Percentiles rank a stretch among this genome's conserved stretches.
phyloP scores from a whole-genome alignment of 192 early-diverging fungal genomes.

The Linnemannia schmuckeri region DNA sequence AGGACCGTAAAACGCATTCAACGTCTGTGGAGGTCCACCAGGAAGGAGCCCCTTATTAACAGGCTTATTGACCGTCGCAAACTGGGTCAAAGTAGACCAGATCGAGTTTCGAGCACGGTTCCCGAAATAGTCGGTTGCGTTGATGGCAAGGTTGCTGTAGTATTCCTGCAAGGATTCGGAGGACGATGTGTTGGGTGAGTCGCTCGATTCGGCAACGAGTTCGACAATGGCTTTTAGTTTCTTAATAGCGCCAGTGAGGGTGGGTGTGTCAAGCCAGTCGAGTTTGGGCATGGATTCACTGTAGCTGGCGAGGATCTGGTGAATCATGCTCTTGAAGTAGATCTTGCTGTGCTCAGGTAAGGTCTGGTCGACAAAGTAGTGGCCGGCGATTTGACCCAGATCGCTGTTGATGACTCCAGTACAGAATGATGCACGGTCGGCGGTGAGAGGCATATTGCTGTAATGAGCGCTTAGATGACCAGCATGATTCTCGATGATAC shows the following conservation, averaged over 20 bases:
- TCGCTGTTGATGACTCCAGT: conserved; percentile 35
- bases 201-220: conserved; percentile 61
- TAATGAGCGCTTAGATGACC: conserved; percentile 17
- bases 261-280: conserved; percentile 61
- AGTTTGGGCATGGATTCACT: conserved; percentile 43
- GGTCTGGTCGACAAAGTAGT: conserved; percentile 59
- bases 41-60: conserved; percentile 47
- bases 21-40: conserved; percentile 60
- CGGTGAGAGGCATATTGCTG: background rate
- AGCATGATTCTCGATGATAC: background rate
- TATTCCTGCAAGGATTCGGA: conserved; percentile 58
- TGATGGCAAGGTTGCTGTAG: conserved; percentile 46
- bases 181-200: conserved; percentile 49
- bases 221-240: conserved; percentile 59
- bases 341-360: conserved; percentile 42
- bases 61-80: conserved; percentile 41
- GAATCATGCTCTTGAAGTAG: conserved; percentile 57
- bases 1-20: conserved; percentile 68
- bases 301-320: conserved; percentile 55
- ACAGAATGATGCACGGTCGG: conserved; percentile 25
- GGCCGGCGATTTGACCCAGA: conserved; percentile 56
- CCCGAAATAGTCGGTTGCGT: conserved; percentile 54
- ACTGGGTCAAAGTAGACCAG: conserved; percentile 16
- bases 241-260: conserved; percentile 49
- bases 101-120: conserved; percentile 40